phyloP scores from a whole-genome alignment of 768 basidiomycete genomes.

The Trametes punicea region DNA sequence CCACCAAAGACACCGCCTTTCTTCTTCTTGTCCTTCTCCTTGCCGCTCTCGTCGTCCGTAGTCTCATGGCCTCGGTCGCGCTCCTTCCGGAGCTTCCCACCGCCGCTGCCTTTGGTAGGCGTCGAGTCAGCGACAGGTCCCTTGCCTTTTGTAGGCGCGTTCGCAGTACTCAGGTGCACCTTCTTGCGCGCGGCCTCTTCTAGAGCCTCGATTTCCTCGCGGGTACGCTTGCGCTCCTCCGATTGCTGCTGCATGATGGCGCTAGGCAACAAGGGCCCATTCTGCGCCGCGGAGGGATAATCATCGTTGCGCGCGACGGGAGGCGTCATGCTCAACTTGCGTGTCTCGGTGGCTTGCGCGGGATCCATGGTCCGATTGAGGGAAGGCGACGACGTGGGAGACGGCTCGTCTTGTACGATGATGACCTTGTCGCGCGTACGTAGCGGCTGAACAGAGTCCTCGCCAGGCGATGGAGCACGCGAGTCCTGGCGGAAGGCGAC shows the following conservation, averaged over 20 bases:
- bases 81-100: conserved; percentile 45
- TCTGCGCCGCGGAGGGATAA: conserved; percentile 22
- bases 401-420: conserved; percentile 25
- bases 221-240: conserved; percentile 49
- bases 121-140: conserved; percentile 1
- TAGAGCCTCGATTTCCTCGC: conserved; percentile 46
- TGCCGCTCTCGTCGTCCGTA: conserved; percentile 41
- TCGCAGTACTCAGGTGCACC: conserved; percentile 26
- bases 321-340: conserved; percentile 76
- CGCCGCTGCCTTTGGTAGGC: conserved; percentile 4
- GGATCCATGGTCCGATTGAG: conserved; percentile 52
- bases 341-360: conserved; percentile 66
- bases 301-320: conserved; percentile 60
- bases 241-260: conserved; percentile 45
- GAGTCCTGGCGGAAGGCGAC: conserved; percentile 31
- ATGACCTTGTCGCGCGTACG: conserved; percentile 46
- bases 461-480: conserved; percentile 28
- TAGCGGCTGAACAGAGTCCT: conserved; percentile 33
- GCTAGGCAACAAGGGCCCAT: conserved; percentile 35
- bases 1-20: conserved; percentile 71
- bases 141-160: conserved; percentile 10
- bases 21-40: conserved; percentile 55
- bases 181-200: conserved; percentile 50
- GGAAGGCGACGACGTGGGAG: conserved; percentile 30
- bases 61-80: conserved; percentile 31